These are phyloP conservation scores for Marvania coccoides DNA, from an alignment of 139 green algal species.

Conservation along the genomic window DNA sequence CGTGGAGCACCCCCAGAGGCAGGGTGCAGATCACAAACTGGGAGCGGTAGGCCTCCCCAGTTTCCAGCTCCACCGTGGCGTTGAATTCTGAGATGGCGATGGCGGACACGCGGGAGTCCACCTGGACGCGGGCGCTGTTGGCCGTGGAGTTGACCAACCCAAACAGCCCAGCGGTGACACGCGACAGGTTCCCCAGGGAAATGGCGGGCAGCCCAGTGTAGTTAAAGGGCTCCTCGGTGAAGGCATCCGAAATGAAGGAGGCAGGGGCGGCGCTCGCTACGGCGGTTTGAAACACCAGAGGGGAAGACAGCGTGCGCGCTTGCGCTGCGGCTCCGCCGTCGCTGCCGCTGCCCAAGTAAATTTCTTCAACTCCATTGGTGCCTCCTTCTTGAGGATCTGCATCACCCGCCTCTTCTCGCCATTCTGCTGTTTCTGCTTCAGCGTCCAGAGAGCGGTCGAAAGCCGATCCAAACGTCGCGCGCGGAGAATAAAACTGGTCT, in stretches of 20 bases:
- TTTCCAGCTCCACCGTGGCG: not conserved
- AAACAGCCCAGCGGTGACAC: not conserved
- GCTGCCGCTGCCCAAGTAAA: not conserved
- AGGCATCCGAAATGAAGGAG: not conserved
- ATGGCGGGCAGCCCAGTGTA: not conserved
- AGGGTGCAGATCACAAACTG: constrained; percentile 23
- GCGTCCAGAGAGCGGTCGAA: too few species aligned
- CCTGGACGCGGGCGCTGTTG: not conserved
- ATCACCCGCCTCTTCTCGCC: too few species aligned
- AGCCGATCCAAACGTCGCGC: too few species aligned
- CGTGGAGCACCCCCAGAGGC: constrained; percentile 20
- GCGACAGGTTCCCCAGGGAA: not conserved
- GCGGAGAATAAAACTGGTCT: too few species aligned
- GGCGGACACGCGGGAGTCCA: not conserved
- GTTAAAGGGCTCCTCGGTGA: not conserved
- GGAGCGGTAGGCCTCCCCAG: not conserved
- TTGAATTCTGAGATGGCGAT: not conserved
- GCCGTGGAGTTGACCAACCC: not conserved
- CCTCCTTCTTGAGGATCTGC: too few species aligned
- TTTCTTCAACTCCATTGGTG: not conserved
- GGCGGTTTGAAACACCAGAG: not conserved
- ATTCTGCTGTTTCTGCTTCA: too few species aligned
- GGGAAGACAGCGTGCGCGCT: not conserved
- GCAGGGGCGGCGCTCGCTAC: not conserved
- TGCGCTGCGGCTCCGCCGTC: not conserved